phyloP scores from a whole-genome alignment of 805 yeast species.

The Yamadazyma kitorensis region DNA sequence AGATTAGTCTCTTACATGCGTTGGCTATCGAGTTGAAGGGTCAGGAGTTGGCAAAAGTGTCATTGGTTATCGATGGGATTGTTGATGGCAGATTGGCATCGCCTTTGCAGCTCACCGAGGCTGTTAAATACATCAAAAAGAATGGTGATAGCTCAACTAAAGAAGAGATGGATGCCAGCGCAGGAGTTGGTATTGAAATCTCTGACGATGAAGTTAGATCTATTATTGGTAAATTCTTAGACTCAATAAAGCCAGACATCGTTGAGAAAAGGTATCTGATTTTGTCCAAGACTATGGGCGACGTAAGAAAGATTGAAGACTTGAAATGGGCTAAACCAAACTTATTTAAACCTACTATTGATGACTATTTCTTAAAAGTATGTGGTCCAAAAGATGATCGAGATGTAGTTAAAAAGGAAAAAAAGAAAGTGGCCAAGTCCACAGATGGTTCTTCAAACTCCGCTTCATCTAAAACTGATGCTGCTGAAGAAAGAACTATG shows the following conservation, averaged over 20 bases:
- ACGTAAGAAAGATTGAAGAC: constrained; percentile 66
- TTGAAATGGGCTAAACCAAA: constrained; percentile 93
- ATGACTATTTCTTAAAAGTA: constrained; percentile 63
- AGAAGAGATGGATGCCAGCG: constrained; percentile 53
- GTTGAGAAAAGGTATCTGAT: constrained; percentile 71
- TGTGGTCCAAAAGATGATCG: constrained; percentile 97
- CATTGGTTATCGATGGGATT: constrained; percentile 58
- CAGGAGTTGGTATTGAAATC: constrained; percentile 80
- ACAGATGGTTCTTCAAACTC: constrained; percentile 18
- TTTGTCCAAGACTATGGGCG: constrained; percentile 75
- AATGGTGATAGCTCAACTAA: constrained; percentile 34
- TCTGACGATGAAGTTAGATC: constrained; percentile 61
- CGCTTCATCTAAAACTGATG: constrained; percentile 9
- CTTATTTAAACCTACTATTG: constrained; percentile 83
- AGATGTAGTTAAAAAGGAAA: constrained; percentile 77
- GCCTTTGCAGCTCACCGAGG: constrained; percentile 76
- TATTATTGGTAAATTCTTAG: constrained; percentile 59
- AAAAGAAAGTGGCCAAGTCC: constrained; percentile 50
- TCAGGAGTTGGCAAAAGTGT: constrained; percentile 47
- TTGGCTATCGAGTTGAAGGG: constrained; percentile 73
- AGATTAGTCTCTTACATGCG: constrained; percentile 66
- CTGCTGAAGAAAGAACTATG: constrained; percentile 59
- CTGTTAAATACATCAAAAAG: constrained; percentile 65
- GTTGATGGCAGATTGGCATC: constrained; percentile 61
- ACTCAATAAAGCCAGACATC: constrained; percentile 56